Conservation (phyloP, 371 early-diverging fungal genomes). For the Mortierella polycephala region DNA sequence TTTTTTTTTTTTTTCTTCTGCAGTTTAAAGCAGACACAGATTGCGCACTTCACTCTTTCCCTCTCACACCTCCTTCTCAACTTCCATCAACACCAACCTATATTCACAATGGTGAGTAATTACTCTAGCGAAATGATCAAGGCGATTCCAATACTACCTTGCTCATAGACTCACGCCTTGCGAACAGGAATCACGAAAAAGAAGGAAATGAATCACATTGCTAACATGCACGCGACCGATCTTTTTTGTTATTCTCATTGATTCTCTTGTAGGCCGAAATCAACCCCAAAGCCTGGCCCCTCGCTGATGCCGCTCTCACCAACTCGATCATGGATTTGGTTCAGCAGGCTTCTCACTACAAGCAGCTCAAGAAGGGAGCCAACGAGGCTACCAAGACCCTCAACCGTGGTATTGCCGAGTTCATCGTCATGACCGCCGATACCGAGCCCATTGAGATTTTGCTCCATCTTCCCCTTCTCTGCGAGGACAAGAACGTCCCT, state of each 20-base stretch:
- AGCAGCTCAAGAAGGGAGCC: conserved; percentile 99
- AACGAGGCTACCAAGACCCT: conserved; percentile 99
- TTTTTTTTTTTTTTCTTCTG: too few relatives aligned
- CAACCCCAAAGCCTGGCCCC: conserved; percentile 91
- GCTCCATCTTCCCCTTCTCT: conserved; percentile 96
- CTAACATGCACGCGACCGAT: not conserved
- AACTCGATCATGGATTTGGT: conserved; percentile 96
- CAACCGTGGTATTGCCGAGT: conserved; percentile 99
- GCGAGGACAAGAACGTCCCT: conserved; percentile 99
- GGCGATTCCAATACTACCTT: too few relatives aligned
- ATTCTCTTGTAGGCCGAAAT: conserved; percentile 41
- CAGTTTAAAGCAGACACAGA: too few relatives aligned
- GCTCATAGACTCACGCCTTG: too few relatives aligned
- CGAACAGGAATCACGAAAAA: too few relatives aligned
- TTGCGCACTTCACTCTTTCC: too few relatives aligned
- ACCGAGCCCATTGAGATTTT: conserved; percentile 98
- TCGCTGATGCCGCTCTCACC: conserved; percentile 92
- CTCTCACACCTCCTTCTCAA: too few relatives aligned
- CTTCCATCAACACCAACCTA: too few relatives aligned
- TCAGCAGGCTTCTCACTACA: conserved; percentile 97
- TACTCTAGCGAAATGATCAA: too few relatives aligned
- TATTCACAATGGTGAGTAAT: too few relatives aligned
- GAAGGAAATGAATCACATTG: too few relatives aligned
- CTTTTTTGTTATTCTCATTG: not conserved
- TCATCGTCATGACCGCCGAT: conserved; percentile 99